A percentile compares a stretch with the other conserved stretches of the same genome.
phyloP scores from a whole-genome alignment of 371 early-diverging fungal genomes.

The Saksenaea vasiformis region DNA sequence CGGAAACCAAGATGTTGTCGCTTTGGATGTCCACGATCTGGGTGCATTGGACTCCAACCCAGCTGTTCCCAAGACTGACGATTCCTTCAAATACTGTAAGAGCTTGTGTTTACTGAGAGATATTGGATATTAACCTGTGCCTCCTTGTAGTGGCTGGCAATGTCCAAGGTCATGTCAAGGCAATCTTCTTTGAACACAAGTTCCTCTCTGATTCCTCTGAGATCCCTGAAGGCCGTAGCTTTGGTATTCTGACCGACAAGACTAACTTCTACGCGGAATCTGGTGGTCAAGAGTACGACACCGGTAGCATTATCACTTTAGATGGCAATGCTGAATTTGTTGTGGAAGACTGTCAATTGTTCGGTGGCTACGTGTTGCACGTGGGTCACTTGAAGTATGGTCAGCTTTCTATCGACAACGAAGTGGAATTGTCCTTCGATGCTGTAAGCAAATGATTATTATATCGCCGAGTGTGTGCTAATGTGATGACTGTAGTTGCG shows the following conservation, averaged over 20 bases:
- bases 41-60: constrained; percentile 79
- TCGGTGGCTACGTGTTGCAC: constrained; percentile 96
- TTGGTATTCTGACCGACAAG: constrained; percentile 94
- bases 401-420: constrained; percentile 63
- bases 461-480: neutral
- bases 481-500: constrained; percentile 52
- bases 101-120: neutral
- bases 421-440: constrained; percentile 85
- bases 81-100: constrained; percentile 82
- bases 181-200: constrained; percentile 67
- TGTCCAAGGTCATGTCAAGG: constrained; percentile 71
- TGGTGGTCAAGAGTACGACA: constrained; percentile 99
- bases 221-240: constrained; percentile 56
- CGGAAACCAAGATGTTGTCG: constrained; percentile 63
- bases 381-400: constrained; percentile 94
- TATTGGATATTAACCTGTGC: neutral
- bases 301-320: constrained; percentile 85
- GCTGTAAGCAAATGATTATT: constrained; percentile 42
- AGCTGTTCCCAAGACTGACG: constrained; percentile 86
- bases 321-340: constrained; percentile 86
- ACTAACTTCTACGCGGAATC: constrained; percentile 99
- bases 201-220: constrained; percentile 49
- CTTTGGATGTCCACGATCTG: constrained; percentile 91
- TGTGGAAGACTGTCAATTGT: constrained; percentile 97
- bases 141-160: constrained; percentile 53